Percentiles rank a stretch among this genome's conserved stretches.
These are phyloP conservation scores for Paecilomyces formosus DNA, from an alignment of 2,329 filamentous ascomycete genomes.

Conservation along the genomic window DNA sequence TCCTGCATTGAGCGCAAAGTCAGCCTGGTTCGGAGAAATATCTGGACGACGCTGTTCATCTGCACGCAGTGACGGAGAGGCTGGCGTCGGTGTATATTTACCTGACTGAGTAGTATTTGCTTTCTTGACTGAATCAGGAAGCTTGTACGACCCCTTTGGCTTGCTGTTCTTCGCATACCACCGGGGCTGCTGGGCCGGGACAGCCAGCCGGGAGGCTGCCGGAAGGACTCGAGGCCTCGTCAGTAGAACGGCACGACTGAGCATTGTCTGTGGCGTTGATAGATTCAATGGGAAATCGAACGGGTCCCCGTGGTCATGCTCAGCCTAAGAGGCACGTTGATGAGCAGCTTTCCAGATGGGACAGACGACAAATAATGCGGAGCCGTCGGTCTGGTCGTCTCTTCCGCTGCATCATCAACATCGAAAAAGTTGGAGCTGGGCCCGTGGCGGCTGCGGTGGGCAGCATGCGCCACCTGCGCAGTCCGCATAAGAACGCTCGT, in stretches of 20 bases:
- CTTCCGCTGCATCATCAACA: not conserved
- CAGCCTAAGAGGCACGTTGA: conserved; percentile 1
- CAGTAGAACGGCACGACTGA: conserved; percentile 38
- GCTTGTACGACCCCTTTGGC: conserved; percentile 25
- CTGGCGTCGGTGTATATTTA: conserved; percentile 11
- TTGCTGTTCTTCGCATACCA: conserved; percentile 33
- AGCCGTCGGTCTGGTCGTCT: not conserved
- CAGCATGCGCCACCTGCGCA: conserved; percentile 17
- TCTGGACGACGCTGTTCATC: conserved; percentile 11
- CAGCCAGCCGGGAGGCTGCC: conserved; percentile 26
- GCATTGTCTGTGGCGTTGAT: conserved; percentile 27
- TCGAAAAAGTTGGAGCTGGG: not conserved
- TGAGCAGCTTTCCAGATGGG: not conserved
- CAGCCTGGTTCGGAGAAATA: conserved; percentile 29
- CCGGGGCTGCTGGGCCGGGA: conserved; percentile 26
- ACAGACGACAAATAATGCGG: not conserved
- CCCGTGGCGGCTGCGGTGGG: conserved; percentile 8
- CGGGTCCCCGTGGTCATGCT: conserved; percentile 13
- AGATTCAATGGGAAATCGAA: conserved; percentile 9
- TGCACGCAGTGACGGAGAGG: conserved; percentile 2
- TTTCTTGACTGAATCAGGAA: conserved; percentile 24
- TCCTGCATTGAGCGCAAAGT: conserved; percentile 29
- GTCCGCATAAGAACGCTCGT: conserved; percentile 11
- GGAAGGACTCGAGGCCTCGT: conserved; percentile 33
- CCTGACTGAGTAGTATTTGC: conserved; percentile 17